phyloP scores from a whole-genome alignment of 768 basidiomycete species.

The Mycena galericulata region DNA sequence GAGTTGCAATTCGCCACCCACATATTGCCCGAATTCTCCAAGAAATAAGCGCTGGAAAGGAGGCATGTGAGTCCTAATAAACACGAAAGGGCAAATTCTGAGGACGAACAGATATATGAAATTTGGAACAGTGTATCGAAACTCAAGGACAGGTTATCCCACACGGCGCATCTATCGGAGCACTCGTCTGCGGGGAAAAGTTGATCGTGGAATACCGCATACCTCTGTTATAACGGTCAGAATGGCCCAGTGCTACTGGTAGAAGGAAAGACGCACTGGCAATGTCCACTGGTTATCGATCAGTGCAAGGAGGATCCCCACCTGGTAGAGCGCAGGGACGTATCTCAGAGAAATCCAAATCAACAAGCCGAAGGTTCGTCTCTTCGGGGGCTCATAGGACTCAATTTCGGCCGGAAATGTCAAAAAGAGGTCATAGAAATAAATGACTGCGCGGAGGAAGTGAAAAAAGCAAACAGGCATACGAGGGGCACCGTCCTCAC shows the following conservation, averaged over 20 bases:
- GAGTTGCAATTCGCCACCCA: neutral
- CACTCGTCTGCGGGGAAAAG: neutral
- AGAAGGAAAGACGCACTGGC: too few relatives aligned
- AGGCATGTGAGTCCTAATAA: neutral
- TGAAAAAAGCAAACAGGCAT: too few relatives aligned
- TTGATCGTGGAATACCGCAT: neutral
- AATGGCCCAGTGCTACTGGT: too few relatives aligned
- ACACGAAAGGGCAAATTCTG: neutral
- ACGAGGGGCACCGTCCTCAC: too few relatives aligned
- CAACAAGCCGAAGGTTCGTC: neutral
- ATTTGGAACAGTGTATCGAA: conserved; percentile 15
- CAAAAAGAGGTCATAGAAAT: too few relatives aligned
- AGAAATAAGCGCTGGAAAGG: neutral
- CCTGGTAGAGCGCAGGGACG: neutral
- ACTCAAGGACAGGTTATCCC: neutral
- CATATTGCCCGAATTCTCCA: neutral
- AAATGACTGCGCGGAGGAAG: too few relatives aligned
- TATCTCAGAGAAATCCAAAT: neutral
- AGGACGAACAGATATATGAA: neutral
- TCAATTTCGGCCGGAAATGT: neutral
- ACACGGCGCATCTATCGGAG: conserved; percentile 1
- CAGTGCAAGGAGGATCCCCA: neutral
- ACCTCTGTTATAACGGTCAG: too few relatives aligned
- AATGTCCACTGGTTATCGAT: neutral
- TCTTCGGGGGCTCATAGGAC: neutral